phyloP scores from a whole-genome alignment of 805 yeast species.

The Yamadazyma philogaea region DNA sequence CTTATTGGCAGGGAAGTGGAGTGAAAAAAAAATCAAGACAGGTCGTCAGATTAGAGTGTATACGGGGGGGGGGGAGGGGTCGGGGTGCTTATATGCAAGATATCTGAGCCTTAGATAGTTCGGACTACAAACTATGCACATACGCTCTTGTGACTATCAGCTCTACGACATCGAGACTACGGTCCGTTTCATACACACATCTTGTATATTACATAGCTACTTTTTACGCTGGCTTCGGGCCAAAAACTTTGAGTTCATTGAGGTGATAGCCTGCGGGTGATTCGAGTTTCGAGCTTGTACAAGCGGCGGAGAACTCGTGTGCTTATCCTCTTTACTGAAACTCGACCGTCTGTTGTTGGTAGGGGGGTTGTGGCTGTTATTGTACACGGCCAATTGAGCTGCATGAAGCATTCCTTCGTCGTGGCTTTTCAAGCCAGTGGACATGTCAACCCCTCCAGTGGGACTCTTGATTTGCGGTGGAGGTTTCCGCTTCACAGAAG shows the following conservation, averaged over 20 bases:
- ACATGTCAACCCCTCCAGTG: constrained; percentile 22
- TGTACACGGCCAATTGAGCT: constrained; percentile 42
- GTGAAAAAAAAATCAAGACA: too few relatives aligned
- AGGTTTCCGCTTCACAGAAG: constrained; percentile 25
- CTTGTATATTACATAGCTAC: constrained; percentile 11
- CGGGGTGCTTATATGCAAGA: too few relatives aligned
- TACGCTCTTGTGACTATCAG: too few relatives aligned
- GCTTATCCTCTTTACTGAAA: constrained; percentile 30
- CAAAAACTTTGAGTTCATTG: constrained; percentile 58
- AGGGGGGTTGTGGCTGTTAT: constrained; percentile 21
- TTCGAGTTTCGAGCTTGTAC: constrained; percentile 2
- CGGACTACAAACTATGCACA: too few relatives aligned
- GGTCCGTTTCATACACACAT: neutral
- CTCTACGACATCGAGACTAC: too few relatives aligned
- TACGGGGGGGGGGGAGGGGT: too few relatives aligned
- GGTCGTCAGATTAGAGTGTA: too few relatives aligned
- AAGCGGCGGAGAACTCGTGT: neutral
- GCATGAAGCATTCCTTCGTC: constrained; percentile 37
- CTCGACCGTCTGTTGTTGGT: constrained; percentile 33
- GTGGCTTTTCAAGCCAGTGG: constrained; percentile 25
- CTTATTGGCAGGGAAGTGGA: too few relatives aligned
- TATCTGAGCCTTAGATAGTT: neutral
- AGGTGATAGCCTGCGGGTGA: constrained; percentile 34
- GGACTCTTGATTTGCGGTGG: constrained; percentile 27
- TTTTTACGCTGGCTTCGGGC: constrained; percentile 53